phyloP scores from a whole-genome alignment of 2,329 filamentous ascomycete species.

The Aulographum hederae region DNA sequence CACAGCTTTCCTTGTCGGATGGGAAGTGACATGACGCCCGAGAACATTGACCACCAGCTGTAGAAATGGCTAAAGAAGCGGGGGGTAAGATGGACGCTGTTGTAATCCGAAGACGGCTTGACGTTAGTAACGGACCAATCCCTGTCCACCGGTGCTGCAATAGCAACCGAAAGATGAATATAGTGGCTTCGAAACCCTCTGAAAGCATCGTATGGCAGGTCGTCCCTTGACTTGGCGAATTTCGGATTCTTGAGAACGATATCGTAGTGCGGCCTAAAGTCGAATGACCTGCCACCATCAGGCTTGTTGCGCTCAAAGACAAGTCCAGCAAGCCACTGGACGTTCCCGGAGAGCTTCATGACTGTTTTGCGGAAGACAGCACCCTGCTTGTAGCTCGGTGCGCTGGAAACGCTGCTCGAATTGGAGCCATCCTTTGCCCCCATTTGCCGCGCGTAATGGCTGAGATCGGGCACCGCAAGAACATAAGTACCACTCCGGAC shows the following conservation, averaged over 20 bases:
- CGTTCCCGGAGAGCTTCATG: constrained; percentile 95
- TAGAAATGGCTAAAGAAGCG: constrained; percentile 98
- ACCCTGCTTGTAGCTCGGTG: constrained; percentile 21
- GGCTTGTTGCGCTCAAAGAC: constrained; percentile 78
- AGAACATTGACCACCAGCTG: constrained; percentile 93
- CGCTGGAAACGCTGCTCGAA: constrained; percentile 36
- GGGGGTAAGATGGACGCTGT: constrained; percentile 84
- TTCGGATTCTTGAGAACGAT: constrained; percentile 70
- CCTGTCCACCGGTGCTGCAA: constrained; percentile 70
- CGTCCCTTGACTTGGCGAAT: constrained; percentile 40
- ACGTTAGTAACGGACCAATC: constrained; percentile 67
- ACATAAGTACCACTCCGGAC: constrained; percentile 93
- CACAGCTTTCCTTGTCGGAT: constrained; percentile 83
- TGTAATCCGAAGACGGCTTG: constrained; percentile 76
- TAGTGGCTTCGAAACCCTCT: constrained; percentile 90
- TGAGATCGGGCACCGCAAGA: constrained; percentile 84
- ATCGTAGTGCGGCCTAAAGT: constrained; percentile 85
- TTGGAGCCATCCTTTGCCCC: constrained; percentile 27
- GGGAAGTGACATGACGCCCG: constrained; percentile 82
- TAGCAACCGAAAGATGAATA: constrained; percentile 85
- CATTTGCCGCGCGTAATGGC: constrained; percentile 61
- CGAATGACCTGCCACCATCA: constrained; percentile 56
- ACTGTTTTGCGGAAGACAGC: constrained; percentile 92
- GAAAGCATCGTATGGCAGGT: constrained; percentile 37
- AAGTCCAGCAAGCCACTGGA: constrained; percentile 78